These are phyloP conservation scores for Metschnikowia picachoensis DNA, from an alignment of 805 yeast genomes.

Conservation along the genomic window DNA sequence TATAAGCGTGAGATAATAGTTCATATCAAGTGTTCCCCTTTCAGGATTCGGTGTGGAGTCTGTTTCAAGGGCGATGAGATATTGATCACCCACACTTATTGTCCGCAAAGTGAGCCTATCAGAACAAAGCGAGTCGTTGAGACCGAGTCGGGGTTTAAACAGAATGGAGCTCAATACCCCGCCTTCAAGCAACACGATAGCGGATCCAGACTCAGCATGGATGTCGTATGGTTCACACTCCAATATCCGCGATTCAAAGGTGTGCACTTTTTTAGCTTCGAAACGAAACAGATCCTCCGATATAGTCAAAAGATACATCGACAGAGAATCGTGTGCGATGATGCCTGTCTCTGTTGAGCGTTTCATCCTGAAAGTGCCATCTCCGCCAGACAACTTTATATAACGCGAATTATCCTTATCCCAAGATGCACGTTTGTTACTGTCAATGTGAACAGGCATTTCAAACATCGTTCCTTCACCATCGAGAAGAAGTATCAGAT, in stretches of 20 bases:
- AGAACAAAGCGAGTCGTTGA: constrained; percentile 1
- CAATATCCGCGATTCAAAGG: neutral
- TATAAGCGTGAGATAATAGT: constrained; percentile 5
- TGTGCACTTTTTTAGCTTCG: neutral
- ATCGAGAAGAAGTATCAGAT: constrained; percentile 3
- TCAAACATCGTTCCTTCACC: constrained; percentile 7
- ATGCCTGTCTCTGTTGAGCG: neutral
- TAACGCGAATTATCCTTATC: neutral
- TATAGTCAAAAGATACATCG: too few relatives aligned
- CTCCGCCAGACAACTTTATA: too few relatives aligned
- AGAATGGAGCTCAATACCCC: constrained; percentile 1
- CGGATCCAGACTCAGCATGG: neutral
- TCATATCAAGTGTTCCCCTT: constrained; percentile 2
- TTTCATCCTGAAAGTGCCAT: constrained; percentile 2
- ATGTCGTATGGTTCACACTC: neutral
- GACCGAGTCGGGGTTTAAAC: neutral
- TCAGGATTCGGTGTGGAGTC: neutral
- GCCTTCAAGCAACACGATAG: constrained; percentile 7
- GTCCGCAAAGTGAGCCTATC: constrained; percentile 5
- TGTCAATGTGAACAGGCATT: neutral
- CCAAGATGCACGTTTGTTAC: neutral
- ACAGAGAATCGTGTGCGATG: neutral
- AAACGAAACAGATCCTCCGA: neutral
- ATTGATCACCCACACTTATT: neutral
- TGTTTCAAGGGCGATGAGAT: constrained; percentile 6